These are phyloP conservation scores for Novymonas esmeraldas DNA, from an alignment of 208 protist genomes.

Conservation along the genomic window DNA sequence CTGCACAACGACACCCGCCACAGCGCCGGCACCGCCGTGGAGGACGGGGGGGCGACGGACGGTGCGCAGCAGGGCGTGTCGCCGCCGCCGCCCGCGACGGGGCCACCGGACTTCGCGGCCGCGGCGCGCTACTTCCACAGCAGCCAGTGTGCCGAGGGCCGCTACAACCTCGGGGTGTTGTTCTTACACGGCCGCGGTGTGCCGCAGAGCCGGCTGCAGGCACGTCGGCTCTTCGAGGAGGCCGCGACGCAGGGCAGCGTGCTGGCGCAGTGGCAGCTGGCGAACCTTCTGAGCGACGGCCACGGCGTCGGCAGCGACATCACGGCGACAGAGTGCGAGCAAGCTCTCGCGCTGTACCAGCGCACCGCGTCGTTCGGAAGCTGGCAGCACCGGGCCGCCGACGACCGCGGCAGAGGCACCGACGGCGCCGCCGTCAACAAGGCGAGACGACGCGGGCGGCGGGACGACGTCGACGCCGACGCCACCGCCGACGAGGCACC, in stretches of 20 bases:
- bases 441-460: not conserved
- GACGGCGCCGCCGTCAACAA: not conserved
- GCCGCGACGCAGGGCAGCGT: conserved; percentile 58
- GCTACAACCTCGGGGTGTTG: conserved; percentile 86
- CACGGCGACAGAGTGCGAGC: conserved; percentile 35
- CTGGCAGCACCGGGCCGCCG: conserved; percentile 35
- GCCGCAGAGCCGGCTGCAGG: conserved; percentile 30
- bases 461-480: too few species aligned
- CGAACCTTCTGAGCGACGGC: conserved; percentile 25
- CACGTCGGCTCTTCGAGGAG: conserved; percentile 42
- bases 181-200: conserved; percentile 70
- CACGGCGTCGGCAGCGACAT: conserved; percentile 3
- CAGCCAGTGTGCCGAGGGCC: conserved; percentile 37
- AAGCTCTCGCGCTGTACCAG: conserved; percentile 44
- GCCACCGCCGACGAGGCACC: too few species aligned
- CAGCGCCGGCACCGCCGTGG: not conserved
- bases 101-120: conserved; percentile 50
- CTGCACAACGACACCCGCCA: conserved; percentile 31
- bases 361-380: conserved; percentile 44
- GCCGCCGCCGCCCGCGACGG: not conserved
- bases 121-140: conserved; percentile 55
- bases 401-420: not conserved
- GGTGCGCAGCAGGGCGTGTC: not conserved
- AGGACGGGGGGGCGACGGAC: not conserved
- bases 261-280: conserved; percentile 79